These are phyloP conservation scores for Colletotrichum nymphaeae DNA, from an alignment of 2,329 filamentous ascomycete species.

Conservation along the genomic window DNA sequence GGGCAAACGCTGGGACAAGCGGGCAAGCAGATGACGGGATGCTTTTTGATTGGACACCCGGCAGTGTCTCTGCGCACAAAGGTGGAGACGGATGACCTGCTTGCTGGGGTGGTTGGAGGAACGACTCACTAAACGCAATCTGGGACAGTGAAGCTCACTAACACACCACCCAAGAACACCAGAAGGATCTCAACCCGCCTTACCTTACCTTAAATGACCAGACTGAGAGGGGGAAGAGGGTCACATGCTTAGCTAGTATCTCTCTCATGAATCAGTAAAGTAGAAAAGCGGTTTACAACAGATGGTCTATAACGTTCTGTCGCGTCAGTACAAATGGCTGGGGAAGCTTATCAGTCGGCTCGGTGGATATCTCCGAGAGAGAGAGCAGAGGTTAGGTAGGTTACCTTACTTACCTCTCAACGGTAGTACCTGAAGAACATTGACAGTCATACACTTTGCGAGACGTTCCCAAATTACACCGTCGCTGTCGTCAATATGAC, in stretches of 20 bases:
- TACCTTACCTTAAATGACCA: neutral
- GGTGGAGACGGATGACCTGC: constrained; percentile 31
- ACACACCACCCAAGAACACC: neutral
- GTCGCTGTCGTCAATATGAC: neutral
- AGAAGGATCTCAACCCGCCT: neutral
- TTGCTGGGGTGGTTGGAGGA: constrained; percentile 16
- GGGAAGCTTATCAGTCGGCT: neutral
- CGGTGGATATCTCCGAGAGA: neutral
- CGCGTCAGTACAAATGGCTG: neutral
- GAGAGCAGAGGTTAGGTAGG: neutral
- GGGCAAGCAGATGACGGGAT: constrained; percentile 24
- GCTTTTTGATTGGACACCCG: constrained; percentile 23
- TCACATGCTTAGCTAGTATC: neutral
- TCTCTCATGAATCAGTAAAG: neutral
- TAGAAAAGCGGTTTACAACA: neutral
- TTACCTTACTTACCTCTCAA: too few species aligned
- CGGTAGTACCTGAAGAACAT: neutral
- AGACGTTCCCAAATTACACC: neutral
- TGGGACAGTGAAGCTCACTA: constrained; percentile 18
- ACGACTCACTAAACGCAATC: constrained; percentile 3
- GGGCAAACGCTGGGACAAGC: constrained; percentile 18
- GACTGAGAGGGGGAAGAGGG: neutral
- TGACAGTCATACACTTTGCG: neutral
- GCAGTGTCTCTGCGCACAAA: constrained; percentile 7
- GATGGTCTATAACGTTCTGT: neutral